phyloP scores from a whole-genome alignment of 805 yeast genomes.

The Danielia reshetovae region DNA sequence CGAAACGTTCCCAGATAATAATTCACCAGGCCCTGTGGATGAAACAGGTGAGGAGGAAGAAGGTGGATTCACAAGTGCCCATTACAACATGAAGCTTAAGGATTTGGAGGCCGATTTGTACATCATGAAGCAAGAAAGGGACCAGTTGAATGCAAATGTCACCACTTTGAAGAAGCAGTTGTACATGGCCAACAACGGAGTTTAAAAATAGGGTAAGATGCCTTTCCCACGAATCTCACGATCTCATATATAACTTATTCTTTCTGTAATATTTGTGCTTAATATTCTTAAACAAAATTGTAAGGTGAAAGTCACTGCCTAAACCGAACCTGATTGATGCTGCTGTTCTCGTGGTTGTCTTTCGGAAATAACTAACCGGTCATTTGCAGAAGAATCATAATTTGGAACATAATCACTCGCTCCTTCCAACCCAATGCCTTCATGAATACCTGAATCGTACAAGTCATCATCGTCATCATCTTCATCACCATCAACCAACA shows the following conservation, averaged over 20 bases:
- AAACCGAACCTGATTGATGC: too few relatives aligned
- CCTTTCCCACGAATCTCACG: too few relatives aligned
- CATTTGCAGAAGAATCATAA: slow-evolving; percentile 26
- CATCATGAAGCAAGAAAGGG: slow-evolving; percentile 79
- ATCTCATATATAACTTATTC: too few relatives aligned
- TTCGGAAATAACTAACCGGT: slow-evolving; percentile 22
- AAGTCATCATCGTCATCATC: too few relatives aligned
- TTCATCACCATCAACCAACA: too few relatives aligned
- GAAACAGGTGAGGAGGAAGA: slow-evolving; percentile 20
- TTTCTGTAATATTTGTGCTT: too few relatives aligned
- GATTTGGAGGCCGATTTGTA: slow-evolving; percentile 82
- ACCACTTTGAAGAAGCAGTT: slow-evolving; percentile 57
- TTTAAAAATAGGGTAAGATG: too few relatives aligned
- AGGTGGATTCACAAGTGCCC: slow-evolving; percentile 40
- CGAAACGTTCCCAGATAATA: slow-evolving; percentile 19
- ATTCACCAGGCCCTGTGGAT: slow-evolving; percentile 14
- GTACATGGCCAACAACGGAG: slow-evolving; percentile 18
- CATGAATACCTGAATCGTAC: slow-evolving; percentile 10
- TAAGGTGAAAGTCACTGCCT: too few relatives aligned
- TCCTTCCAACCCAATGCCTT: slow-evolving; percentile 18
- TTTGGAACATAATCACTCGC: slow-evolving; percentile 32
- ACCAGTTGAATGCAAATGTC: slow-evolving; percentile 64
- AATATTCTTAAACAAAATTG: too few relatives aligned
- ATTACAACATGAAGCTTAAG: slow-evolving; percentile 69
- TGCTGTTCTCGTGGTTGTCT: too few relatives aligned